Percentiles rank a stretch among this genome's conserved stretches.
Conservation (phyloP, 805 yeast species). For the Metschnikowia orientalis region DNA sequence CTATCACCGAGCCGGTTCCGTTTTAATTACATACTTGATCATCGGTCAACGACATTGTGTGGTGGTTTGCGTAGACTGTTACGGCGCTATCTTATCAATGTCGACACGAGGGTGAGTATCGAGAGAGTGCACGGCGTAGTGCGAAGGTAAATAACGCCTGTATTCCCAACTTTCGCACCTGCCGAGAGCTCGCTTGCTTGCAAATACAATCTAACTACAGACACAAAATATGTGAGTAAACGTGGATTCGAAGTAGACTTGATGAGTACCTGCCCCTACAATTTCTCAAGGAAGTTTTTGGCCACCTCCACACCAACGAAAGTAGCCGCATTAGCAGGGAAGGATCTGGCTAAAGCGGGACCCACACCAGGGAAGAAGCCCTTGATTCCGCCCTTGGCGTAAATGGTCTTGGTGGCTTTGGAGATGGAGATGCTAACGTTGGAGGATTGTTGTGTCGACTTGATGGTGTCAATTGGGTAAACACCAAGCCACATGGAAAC, state of each 20-base stretch:
- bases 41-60: constrained; percentile 28
- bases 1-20: background rate
- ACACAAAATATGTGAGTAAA: no score
- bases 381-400: constrained; percentile 71
- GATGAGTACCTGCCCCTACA: no score
- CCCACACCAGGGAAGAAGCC: constrained; percentile 98
- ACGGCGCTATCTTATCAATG: constrained; percentile 9
- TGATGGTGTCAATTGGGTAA: constrained; percentile 94
- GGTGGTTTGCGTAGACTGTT: constrained; percentile 8
- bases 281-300: constrained; percentile 36
- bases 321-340: constrained; percentile 99
- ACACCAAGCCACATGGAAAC: constrained; percentile 95
- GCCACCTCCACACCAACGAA: constrained; percentile 93
- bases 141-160: constrained; percentile 12
- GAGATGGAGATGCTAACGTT: constrained; percentile 50
- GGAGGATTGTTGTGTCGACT: constrained; percentile 73
- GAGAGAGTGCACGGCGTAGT: constrained; percentile 15
- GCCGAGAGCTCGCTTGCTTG: background rate
- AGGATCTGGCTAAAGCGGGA: constrained; percentile 88
- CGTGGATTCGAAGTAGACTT: no score
- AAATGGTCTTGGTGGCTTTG: constrained; percentile 65
- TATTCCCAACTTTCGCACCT: constrained; percentile 1
- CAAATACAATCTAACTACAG: no score
- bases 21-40: constrained; percentile 23
- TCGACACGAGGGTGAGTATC: constrained; percentile 23